Percentiles rank a stretch among this genome's conserved stretches.
These are phyloP conservation scores for Pulveroboletus ravenelii DNA, from an alignment of 768 basidiomycete species.

Conservation along the genomic window DNA sequence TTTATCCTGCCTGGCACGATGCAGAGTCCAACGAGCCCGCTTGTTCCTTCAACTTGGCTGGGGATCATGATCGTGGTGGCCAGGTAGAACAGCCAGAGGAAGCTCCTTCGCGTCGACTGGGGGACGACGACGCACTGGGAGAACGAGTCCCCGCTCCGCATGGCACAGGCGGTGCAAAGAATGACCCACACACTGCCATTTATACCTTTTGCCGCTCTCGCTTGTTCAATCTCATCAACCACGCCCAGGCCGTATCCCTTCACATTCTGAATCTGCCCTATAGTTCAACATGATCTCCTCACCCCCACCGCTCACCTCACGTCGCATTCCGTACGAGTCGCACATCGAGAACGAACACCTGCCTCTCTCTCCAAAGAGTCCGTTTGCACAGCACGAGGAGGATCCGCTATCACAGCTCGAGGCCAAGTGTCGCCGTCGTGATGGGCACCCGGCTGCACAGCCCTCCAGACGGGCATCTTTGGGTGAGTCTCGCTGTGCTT, in stretches of 20 bases:
- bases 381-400: slow-evolving; percentile 15
- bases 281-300: slow-evolving; percentile 22
- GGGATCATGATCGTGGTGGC: not conserved
- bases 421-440: slow-evolving; percentile 18
- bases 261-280: slow-evolving; percentile 1
- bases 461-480: slow-evolving; percentile 17
- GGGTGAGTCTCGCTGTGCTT: slow-evolving; percentile 19
- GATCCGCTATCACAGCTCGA: slow-evolving; percentile 11
- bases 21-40: not conserved
- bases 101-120: not conserved
- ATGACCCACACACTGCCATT: slow-evolving; percentile 21
- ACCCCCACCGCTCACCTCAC: not conserved
- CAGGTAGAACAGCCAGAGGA: not conserved
- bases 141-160: slow-evolving; percentile 9
- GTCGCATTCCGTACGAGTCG: not conserved
- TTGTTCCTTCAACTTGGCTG: not conserved
- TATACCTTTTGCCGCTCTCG: slow-evolving; percentile 19
- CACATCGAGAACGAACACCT: slow-evolving; percentile 11
- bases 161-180: slow-evolving; percentile 25
- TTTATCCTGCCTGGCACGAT: not conserved
- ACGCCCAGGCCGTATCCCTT: slow-evolving; percentile 3
- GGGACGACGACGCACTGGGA: slow-evolving; percentile 1
- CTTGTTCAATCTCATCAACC: slow-evolving; percentile 12
- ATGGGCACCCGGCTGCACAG: too few relatives aligned
- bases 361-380: slow-evolving; percentile 21